phyloP scores from a whole-genome alignment of 345 rosid species.

The Kandelia obovata region DNA sequence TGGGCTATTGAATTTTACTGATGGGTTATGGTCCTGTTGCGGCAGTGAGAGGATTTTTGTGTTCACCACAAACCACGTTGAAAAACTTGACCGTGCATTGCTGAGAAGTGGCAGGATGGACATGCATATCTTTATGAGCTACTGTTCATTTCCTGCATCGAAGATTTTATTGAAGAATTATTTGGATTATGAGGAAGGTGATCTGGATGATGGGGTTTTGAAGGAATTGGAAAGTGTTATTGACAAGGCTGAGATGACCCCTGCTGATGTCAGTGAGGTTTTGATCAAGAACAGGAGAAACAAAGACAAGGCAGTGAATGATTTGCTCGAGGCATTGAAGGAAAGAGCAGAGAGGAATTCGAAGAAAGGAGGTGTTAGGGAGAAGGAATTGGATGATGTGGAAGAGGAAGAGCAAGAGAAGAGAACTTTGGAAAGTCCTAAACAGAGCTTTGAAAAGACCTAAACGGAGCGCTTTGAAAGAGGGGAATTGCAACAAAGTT shows the following conservation, averaged over 20 bases:
- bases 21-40: constrained; percentile 96
- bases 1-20: constrained; percentile 88
- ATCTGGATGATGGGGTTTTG: constrained; percentile 28
- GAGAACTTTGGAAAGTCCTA: constrained; percentile 71
- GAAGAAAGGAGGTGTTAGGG: constrained; percentile 31
- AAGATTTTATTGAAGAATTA: constrained; percentile 70
- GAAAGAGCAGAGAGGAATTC: constrained; percentile 40
- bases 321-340: constrained; percentile 50
- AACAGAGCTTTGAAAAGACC: constrained; percentile 29
- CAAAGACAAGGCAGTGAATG: constrained; percentile 52
- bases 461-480: constrained; percentile 31
- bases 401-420: constrained; percentile 63
- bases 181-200: constrained; percentile 42
- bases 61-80: constrained; percentile 87
- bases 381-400: constrained; percentile 23
- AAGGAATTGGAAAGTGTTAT: constrained; percentile 45
- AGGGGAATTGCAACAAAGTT: constrained; percentile 16
- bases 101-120: constrained; percentile 93
- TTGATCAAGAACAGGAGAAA: constrained; percentile 66
- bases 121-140: constrained; percentile 87
- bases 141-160: constrained; percentile 64
- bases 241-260: constrained; percentile 77
- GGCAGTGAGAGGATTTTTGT: constrained; percentile 96
- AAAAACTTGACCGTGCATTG: constrained; percentile 90
- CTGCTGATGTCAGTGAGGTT: constrained; percentile 87